A percentile compares a stretch with the other conserved stretches of the same genome.
Evolutionary conservation across 345 rosid genomes (phyloP).

Genomic region (Aquilaria yunnanensis): DNA sequence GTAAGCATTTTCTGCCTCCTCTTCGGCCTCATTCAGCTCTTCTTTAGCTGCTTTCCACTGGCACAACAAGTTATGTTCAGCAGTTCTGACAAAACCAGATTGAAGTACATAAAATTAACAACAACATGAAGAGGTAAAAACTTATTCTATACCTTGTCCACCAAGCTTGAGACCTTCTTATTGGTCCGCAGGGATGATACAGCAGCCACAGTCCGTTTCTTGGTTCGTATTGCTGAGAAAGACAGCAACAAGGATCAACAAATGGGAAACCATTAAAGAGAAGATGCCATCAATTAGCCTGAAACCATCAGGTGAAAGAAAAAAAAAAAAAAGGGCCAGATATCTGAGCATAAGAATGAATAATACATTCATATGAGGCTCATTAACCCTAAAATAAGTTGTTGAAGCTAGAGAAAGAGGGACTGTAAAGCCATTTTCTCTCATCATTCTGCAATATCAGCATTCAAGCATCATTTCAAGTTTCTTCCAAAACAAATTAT

Average conservation of each 20-base stretch:
- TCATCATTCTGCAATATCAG: no score
- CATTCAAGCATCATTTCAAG: no score
- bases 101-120: slow-evolving; percentile 3
- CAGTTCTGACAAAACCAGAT: background rate
- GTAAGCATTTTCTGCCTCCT: slow-evolving; percentile 63
- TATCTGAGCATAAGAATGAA: no score
- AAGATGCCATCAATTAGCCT: slow-evolving; percentile 4
- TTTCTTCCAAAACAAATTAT: no score
- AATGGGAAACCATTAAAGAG: slow-evolving; percentile 10
- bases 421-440: no score
- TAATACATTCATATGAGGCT: no score
- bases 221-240: slow-evolving; percentile 52
- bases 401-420: no score
- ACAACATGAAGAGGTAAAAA: background rate
- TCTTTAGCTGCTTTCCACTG: slow-evolving; percentile 99
- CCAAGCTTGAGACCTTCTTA: slow-evolving; percentile 90
- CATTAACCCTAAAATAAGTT: no score
- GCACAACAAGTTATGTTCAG: slow-evolving; percentile 1
- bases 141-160: slow-evolving; percentile 93
- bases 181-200: slow-evolving; percentile 82
- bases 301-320: background rate
- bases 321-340: background rate
- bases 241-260: background rate
- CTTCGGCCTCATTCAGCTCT: slow-evolving; percentile 75
- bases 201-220: slow-evolving; percentile 65